Percentiles rank a stretch among this genome's conserved stretches.
phyloP scores from a whole-genome alignment of 208 protist species.

The Trypanosoma avium region DNA sequence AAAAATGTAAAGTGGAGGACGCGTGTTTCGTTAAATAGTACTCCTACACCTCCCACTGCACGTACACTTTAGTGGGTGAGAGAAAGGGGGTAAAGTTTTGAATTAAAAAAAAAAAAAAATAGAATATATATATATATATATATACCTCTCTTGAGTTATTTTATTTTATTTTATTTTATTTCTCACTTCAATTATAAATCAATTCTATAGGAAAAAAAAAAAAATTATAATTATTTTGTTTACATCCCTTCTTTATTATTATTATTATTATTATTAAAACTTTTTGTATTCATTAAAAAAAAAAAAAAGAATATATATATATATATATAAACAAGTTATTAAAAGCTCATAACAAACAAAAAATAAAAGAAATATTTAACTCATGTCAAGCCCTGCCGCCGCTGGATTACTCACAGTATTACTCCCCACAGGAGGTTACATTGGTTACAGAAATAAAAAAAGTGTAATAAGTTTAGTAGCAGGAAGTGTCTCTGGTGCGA shows the following conservation, averaged over 20 bases:
- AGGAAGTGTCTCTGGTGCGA: slow-evolving; percentile 2
- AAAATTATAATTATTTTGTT: background rate
- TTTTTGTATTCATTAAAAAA: too few relatives aligned
- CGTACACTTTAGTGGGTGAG: background rate
- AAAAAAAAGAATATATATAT: too few relatives aligned
- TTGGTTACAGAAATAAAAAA: slow-evolving; percentile 17
- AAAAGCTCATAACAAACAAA: background rate
- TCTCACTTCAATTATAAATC: too few relatives aligned
- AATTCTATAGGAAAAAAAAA: too few relatives aligned
- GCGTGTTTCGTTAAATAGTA: slow-evolving; percentile 7
- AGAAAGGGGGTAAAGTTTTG: background rate
- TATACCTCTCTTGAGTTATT: too few relatives aligned
- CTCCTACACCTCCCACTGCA: background rate
- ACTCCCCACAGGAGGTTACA: slow-evolving; percentile 16
- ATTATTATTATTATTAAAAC: background rate
- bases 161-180: too few relatives aligned
- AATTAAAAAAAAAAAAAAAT: too few relatives aligned
- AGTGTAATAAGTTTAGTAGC: slow-evolving; percentile 16
- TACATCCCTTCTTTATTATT: background rate
- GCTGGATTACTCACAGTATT: slow-evolving; percentile 15
- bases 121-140: too few relatives aligned
- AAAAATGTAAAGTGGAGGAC: slow-evolving; percentile 15
- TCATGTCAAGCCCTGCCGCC: slow-evolving; percentile 8
- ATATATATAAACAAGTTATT: background rate
- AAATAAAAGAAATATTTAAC: too few relatives aligned